phyloP scores from a whole-genome alignment of 306 rosid genomes.

The Trifolium subterraneum region DNA sequence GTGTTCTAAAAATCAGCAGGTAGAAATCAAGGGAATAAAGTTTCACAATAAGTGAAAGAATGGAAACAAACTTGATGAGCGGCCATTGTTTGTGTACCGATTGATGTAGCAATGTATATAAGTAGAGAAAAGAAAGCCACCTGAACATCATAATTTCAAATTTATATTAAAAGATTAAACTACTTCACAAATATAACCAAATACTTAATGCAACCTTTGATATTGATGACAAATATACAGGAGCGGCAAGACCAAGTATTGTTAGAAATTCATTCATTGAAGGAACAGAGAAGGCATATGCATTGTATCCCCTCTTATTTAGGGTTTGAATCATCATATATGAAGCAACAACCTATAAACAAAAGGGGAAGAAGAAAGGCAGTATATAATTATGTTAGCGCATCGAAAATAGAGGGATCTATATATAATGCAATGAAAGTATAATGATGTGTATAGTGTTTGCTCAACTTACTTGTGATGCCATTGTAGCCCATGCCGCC shows the following conservation, averaged over 20 bases:
- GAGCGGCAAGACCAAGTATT: conserved; percentile 66
- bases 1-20: conserved; percentile 14
- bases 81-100: conserved; percentile 48
- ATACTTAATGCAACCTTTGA: conserved; percentile 59
- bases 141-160: conserved; percentile 21
- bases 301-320: conserved; percentile 67
- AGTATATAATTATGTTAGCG: not conserved
- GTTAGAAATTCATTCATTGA: conserved; percentile 53
- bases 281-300: conserved; percentile 61
- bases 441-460: not conserved
- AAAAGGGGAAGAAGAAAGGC: conserved; percentile 4
- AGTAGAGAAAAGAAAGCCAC: conserved; percentile 41
- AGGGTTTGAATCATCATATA: conserved; percentile 68
- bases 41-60: not conserved
- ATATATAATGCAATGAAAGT: not conserved
- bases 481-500: conserved; percentile 92
- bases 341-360: conserved; percentile 67
- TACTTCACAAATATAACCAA: conserved; percentile 14
- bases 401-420: conserved; percentile 1
- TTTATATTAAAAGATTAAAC: conserved; percentile 14
- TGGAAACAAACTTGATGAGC: conserved; percentile 51
- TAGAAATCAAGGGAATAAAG: not conserved
- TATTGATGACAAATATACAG: conserved; percentile 67
- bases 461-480: conserved; percentile 62
- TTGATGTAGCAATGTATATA: conserved; percentile 52